Base-by-base conservation (phyloP, 495 filamentous ascomycete species). In the Penicillium mononematosum region DNA sequence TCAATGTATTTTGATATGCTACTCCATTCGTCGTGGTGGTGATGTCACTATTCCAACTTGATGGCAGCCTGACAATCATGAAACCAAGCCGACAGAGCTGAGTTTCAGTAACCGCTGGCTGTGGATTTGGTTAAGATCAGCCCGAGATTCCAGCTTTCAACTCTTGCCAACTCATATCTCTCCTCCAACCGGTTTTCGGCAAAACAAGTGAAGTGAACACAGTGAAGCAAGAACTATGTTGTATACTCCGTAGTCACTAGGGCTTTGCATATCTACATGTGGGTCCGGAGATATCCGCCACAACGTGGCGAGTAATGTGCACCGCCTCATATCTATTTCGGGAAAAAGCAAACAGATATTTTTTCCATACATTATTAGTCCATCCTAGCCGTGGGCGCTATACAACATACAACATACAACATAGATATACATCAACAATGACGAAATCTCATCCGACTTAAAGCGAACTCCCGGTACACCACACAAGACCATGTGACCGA, bases 401-500 rank as follows among this genome's bases (percentile, higher is more conserved):
- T 20, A 22, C 1, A 20, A 20, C n/a, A n/a, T n/a, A n/a, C 22
- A 22, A 22, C 22, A 22, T 22, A 22, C 22, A 22, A 22, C 22
- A 22, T 22, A 44, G 19, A 44, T 46, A n/a, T 16, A 17, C 24
- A 29, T 20, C 25, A 43, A 36, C 39, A 39, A 24, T 38, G 25
- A 27, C 22, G 38, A 39, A n/a, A 16, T 4, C 19, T 38, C 50
- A 45, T 20, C 19, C 20, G 19, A 45, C 39, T 17, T 7, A 17
- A 9, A 38, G 41, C 48, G 47, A 56, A 29, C 39, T 44, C 45
- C 55, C 50, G 16, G 52, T 45, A 41, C 55, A 38, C 36, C 51
- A 34, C 38, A 24, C 9, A 11, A 54, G 60, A 66, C 55, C 66
- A 69, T 61, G 66, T 69, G 66, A 69, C 61, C 49, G 49, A 64